Percentiles rank a stretch among this genome's conserved stretches.
Conservation (phyloP, 371 early-diverging fungal species). For the Apophysomyces elegans region DNA sequence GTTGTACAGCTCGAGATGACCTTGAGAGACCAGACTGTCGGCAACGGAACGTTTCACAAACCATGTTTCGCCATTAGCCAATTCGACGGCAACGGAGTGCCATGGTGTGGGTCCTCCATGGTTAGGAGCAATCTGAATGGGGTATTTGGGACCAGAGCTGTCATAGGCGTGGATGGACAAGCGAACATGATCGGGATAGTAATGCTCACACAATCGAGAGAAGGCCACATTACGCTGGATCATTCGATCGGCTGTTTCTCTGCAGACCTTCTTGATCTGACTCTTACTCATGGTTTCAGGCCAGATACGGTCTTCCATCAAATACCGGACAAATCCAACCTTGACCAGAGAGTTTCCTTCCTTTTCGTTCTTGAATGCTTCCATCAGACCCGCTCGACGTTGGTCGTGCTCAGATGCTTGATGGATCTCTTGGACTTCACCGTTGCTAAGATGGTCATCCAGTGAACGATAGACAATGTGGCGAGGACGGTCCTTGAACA, state of each 20-base stretch:
- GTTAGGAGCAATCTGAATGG: conserved; percentile 10
- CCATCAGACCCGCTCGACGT: conserved; percentile 13
- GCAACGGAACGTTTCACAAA: conserved; percentile 15
- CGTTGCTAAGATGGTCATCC: conserved; percentile 12
- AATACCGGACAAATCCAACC: conserved; percentile 13
- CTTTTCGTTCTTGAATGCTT: conserved; percentile 6
- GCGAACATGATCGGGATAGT: conserved; percentile 10
- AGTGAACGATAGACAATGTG: conserved; percentile 6
- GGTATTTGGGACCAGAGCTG: conserved; percentile 14
- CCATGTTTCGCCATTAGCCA: conserved; percentile 4
- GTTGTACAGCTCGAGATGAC: conserved; percentile 10
- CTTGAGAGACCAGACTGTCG: not conserved
- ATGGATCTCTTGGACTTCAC: conserved; percentile 9
- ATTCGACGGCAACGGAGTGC: conserved; percentile 9
- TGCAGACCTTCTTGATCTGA: conserved; percentile 11
- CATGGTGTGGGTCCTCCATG: conserved; percentile 14
- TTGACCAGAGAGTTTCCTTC: conserved; percentile 4
- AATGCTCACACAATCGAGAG: conserved; percentile 11
- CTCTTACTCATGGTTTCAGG: conserved; percentile 8
- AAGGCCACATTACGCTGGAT: conserved; percentile 15
- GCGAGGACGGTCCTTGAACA: conserved; percentile 8
- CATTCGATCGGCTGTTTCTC: conserved; percentile 6
- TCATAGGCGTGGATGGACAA: conserved; percentile 15
- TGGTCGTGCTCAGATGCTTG: conserved; percentile 8
- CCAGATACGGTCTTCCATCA: conserved; percentile 14